These are phyloP conservation scores for Centrapalus pauciflorus DNA, from an alignment of 129 eudicot genomes.

Conservation along the genomic window DNA sequence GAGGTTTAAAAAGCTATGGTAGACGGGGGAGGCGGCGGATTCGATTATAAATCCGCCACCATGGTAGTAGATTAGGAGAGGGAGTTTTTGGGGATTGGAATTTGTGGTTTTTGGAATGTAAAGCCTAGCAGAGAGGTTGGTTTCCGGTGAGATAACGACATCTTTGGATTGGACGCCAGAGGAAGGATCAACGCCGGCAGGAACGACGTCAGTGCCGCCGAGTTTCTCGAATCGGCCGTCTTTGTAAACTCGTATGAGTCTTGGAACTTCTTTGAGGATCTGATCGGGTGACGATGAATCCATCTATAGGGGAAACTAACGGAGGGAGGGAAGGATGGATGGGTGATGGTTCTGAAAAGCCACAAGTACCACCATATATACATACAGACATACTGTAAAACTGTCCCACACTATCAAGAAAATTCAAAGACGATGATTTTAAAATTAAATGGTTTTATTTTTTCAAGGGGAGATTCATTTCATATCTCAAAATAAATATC, in stretches of 20 bases:
- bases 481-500: too few species aligned
- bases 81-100: slow-evolving; percentile 19
- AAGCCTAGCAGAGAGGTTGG: slow-evolving; percentile 16
- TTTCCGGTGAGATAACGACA: slow-evolving; percentile 20
- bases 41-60: slow-evolving; percentile 40
- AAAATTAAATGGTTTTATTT: too few species aligned
- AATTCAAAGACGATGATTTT: too few species aligned
- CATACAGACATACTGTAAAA: too few species aligned
- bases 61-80: slow-evolving; percentile 35
- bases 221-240: slow-evolving; percentile 28
- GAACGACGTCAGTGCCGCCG: neutral
- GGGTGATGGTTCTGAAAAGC: too few species aligned
- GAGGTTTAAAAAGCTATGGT: slow-evolving; percentile 27
- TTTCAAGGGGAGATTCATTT: too few species aligned
- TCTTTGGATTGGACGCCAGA: slow-evolving; percentile 47
- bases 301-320: too few species aligned
- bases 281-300: slow-evolving; percentile 13
- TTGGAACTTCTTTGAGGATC: slow-evolving; percentile 13
- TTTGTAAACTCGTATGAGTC: slow-evolving; percentile 20
- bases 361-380: too few species aligned
- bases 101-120: slow-evolving; percentile 15
- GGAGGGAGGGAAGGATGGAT: too few species aligned
- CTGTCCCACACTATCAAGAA: too few species aligned
- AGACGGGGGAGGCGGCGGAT: slow-evolving; percentile 20
- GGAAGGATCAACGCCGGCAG: slow-evolving; percentile 24